Conservation (phyloP, 257 asterid species). For the Hygrophila difformis region DNA sequence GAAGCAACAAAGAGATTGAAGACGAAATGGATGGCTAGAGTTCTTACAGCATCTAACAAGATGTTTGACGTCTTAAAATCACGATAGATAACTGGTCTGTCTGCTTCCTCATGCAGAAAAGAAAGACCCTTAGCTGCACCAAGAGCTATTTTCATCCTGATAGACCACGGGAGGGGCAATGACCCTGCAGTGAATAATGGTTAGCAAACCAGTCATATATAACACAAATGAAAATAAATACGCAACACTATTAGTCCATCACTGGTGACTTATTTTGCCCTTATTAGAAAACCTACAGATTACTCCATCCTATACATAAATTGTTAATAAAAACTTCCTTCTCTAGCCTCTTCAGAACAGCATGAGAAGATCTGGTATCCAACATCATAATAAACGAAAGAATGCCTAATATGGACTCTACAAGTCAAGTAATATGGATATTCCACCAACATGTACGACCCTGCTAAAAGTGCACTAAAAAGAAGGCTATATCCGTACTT, state of each 20-base stretch:
- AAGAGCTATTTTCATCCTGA: slow-evolving; percentile 54
- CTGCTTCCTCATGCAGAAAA: slow-evolving; percentile 58
- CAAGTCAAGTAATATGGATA: too few species aligned
- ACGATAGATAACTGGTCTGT: slow-evolving; percentile 51
- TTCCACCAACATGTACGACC: too few species aligned
- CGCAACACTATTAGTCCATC: too few species aligned
- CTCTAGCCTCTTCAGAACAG: too few species aligned
- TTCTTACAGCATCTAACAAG: slow-evolving; percentile 51
- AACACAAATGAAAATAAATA: too few species aligned
- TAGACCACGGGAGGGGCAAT: slow-evolving; percentile 55
- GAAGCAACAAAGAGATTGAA: background rate
- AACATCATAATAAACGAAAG: too few species aligned
- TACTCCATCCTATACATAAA: background rate
- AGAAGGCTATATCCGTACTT: slow-evolving; percentile 22
- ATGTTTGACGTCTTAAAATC: slow-evolving; percentile 59
- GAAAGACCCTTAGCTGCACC: slow-evolving; percentile 61
- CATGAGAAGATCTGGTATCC: too few species aligned
- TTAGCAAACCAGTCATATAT: too few species aligned
- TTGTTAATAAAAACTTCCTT: background rate
- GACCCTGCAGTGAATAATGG: slow-evolving; percentile 30
- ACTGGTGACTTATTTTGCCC: too few species aligned
- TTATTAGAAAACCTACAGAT: background rate
- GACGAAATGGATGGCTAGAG: slow-evolving; percentile 1
- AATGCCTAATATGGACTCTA: too few species aligned
- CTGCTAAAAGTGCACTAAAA: too few species aligned